Percentiles rank a stretch among this genome's conserved stretches.
Conservation (phyloP, 2,329 filamentous ascomycete genomes). For the Fusarium penzigii region DNA sequence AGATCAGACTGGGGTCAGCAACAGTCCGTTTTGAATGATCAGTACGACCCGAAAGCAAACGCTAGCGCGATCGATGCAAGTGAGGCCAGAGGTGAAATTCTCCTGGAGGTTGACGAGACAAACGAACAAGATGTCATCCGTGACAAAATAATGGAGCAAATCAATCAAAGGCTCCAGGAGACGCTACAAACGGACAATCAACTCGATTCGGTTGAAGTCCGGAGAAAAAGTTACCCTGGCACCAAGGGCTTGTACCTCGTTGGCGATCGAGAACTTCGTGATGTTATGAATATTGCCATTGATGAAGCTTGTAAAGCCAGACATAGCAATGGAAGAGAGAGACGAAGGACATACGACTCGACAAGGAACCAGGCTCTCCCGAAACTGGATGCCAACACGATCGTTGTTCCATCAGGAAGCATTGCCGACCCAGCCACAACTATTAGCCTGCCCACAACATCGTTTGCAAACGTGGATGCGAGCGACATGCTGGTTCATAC, state of each 20-base stretch:
- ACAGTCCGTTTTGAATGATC: not conserved
- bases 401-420: constrained; percentile 25
- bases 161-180: constrained; percentile 21
- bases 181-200: constrained; percentile 16
- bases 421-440: constrained; percentile 36
- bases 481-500: constrained; percentile 23
- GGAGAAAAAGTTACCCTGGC: constrained; percentile 11
- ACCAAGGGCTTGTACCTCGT: constrained; percentile 24
- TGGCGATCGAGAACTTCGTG: constrained; percentile 23
- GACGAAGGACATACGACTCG: constrained; percentile 5
- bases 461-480: constrained; percentile 28
- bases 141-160: constrained; percentile 17
- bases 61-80: not conserved
- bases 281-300: constrained; percentile 23
- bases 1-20: not conserved
- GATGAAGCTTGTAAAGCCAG: constrained; percentile 13
- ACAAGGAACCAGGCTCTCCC: constrained; percentile 12
- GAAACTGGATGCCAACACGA: constrained; percentile 24
- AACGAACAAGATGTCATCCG: not conserved
- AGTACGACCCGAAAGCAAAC: not conserved
- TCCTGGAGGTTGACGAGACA: not conserved
- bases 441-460: constrained; percentile 34
- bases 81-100: not conserved
- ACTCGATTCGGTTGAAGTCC: constrained; percentile 12
- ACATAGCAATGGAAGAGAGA: not conserved